Base-by-base conservation (phyloP, 106 monocot genomes). In the Platanthera zijinensis region DNA sequence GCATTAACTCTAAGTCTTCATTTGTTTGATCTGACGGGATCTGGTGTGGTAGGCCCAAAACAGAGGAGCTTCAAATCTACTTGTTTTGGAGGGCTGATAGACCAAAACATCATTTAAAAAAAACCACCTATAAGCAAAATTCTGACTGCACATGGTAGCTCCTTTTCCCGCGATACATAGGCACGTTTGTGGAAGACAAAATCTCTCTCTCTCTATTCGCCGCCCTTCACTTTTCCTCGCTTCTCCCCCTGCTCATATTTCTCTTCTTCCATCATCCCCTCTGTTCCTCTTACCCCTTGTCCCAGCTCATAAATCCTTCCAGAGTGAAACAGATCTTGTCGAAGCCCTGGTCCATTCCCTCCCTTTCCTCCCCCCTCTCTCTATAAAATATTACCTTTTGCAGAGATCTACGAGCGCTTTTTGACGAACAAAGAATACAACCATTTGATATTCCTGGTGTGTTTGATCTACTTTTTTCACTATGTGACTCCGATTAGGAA, bases 321-420 rank as follows among this genome's bases (percentile, higher is more conserved):
- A 85, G 61, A 82, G 82, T 84, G 21, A 88, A 75, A 79, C 95
- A 90, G 92, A 75, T 95, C 78, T 92, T 90, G 3, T 88, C 75
- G 82, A 95, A 90, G 25, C 95, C 92, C 22, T 90, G 92, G 95
- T 95, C 4, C 1, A 3, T 5, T 13, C 13, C 6, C 7, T 15
- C 64, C 53, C 61, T 6, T 71, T 54, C 39, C 12, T 19, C 48
- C 15, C 6, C 15, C 49, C 53, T 1, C 7, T 19, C 25, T 15
- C 30, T 2, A 12, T 10, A 13, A 50, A 69, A 52, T 32, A 9
- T 57, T 21, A 56, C 57, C 45, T 50, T 69, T 14, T 79, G 18
- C 79, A 93, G 96, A 75, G 96, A 80, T 96, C 18, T 96, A 96
- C 83, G 83, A 93, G 64, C 86, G 89, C 28, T 96, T 96, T 76